A percentile compares a stretch with the other conserved stretches of the same genome.
phyloP scores from a whole-genome alignment of 1,284 basidiomycete species.

The Bothia castanella region DNA sequence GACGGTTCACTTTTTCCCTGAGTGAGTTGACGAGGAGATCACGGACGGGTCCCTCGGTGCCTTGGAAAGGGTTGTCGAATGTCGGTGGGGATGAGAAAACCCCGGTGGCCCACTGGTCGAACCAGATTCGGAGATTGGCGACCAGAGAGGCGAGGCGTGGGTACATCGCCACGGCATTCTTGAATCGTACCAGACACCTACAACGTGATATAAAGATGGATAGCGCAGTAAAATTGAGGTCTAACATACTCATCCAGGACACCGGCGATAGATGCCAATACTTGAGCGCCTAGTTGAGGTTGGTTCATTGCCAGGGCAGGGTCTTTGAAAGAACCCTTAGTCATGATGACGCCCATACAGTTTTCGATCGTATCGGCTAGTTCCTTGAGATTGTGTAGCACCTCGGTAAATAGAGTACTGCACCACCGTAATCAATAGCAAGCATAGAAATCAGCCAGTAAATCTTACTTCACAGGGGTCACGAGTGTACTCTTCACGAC shows the following conservation, averaged over 20 bases:
- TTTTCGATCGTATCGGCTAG: conserved; percentile 41
- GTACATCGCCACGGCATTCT: conserved; percentile 47
- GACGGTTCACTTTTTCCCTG: conserved; percentile 39
- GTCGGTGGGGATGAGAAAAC: conserved; percentile 36
- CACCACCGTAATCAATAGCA: conserved; percentile 2
- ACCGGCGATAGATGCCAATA: conserved; percentile 47
- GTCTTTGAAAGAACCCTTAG: conserved; percentile 42
- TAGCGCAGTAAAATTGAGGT: not conserved
- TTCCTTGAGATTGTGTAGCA: conserved; percentile 51
- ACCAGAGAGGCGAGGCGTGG: conserved; percentile 44
- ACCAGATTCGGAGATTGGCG: conserved; percentile 42
- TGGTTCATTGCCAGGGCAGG: conserved; percentile 15
- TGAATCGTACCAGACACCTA: conserved; percentile 61
- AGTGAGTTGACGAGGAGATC: conserved; percentile 40
- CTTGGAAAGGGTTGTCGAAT: conserved; percentile 36
- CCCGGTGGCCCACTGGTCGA: conserved; percentile 44
- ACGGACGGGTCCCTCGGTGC: conserved; percentile 25
- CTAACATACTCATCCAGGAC: conserved; percentile 51
- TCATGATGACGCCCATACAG: conserved; percentile 44
- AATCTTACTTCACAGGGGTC: conserved; percentile 51
- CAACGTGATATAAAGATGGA: not conserved
- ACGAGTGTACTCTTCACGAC: conserved; percentile 58
- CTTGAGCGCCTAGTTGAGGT: conserved; percentile 36
- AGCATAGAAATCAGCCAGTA: not conserved
- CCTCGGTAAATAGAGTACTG: conserved; percentile 51